These are phyloP conservation scores for Petasospora rhodanensis DNA, from an alignment of 1,139 yeast species.

Conservation along the genomic window DNA sequence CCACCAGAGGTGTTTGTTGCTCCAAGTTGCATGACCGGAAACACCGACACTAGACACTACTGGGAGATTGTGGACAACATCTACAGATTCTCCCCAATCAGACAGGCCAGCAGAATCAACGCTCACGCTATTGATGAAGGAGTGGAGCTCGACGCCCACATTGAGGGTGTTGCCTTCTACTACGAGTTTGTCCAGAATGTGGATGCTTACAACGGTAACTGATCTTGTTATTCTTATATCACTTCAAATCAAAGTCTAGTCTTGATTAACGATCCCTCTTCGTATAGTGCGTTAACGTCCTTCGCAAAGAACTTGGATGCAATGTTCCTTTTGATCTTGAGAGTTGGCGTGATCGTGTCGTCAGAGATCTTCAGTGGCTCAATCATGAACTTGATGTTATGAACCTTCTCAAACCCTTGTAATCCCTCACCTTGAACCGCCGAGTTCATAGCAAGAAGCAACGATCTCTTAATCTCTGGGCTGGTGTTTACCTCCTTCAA, in stretches of 20 bases:
- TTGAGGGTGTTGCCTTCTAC: slow-evolving; percentile 48
- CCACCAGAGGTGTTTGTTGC: slow-evolving; percentile 40
- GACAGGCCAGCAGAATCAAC: slow-evolving; percentile 41
- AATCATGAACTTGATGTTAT: slow-evolving; percentile 37
- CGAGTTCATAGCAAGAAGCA: slow-evolving; percentile 30
- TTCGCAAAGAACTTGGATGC: slow-evolving; percentile 41
- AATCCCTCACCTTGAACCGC: slow-evolving; percentile 23
- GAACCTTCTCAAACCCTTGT: slow-evolving; percentile 42
- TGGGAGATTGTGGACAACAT: slow-evolving; percentile 55
- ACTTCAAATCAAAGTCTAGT: slow-evolving; percentile 6
- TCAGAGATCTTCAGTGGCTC: slow-evolving; percentile 47
- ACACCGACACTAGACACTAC: slow-evolving; percentile 60
- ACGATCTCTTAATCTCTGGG: slow-evolving; percentile 28
- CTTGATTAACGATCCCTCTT: slow-evolving; percentile 36
- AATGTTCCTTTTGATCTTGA: slow-evolving; percentile 46
- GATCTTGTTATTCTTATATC: neutral
- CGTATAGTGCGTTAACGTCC: slow-evolving; percentile 43
- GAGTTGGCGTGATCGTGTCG: slow-evolving; percentile 49
- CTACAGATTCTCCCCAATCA: slow-evolving; percentile 38
- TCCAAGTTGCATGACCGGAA: slow-evolving; percentile 48
- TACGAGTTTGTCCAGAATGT: slow-evolving; percentile 43
- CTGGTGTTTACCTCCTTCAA: slow-evolving; percentile 23
- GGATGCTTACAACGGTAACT: slow-evolving; percentile 4
- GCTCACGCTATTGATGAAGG: slow-evolving; percentile 57
- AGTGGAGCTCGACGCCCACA: slow-evolving; percentile 42